Percentiles rank a stretch among this genome's conserved stretches.
phyloP scores from a whole-genome alignment of 2,329 filamentous ascomycete genomes.

The Balansia obtecta region DNA sequence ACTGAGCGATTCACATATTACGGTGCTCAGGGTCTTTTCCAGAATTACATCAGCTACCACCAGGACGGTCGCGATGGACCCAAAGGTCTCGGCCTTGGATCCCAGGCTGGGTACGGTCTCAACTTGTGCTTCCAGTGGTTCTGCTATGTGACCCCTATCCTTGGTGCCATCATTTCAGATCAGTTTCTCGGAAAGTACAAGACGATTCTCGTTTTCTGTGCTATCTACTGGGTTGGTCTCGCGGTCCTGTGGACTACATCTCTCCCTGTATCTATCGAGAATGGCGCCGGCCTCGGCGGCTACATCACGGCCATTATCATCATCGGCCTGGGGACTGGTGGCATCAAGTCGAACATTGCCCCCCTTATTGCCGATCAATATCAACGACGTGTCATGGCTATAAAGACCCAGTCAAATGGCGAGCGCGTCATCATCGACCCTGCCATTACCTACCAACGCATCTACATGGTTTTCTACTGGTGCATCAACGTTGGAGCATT shows the following conservation, averaged over 20 bases:
- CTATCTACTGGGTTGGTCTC: constrained; percentile 45
- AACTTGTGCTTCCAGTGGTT: constrained; percentile 44
- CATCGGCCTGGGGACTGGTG: constrained; percentile 54
- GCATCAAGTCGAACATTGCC: constrained; percentile 54
- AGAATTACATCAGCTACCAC: constrained; percentile 37
- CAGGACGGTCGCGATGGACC: constrained; percentile 24
- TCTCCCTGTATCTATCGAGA: constrained; percentile 22
- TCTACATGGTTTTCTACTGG: constrained; percentile 65
- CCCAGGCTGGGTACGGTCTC: constrained; percentile 41
- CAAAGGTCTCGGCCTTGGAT: constrained; percentile 41
- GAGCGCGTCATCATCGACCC: constrained; percentile 56
- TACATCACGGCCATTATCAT: constrained; percentile 45
- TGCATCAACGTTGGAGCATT: constrained; percentile 65
- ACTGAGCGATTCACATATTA: constrained; percentile 48
- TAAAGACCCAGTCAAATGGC: constrained; percentile 34
- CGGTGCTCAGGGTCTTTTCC: constrained; percentile 39
- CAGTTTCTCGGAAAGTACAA: constrained; percentile 49
- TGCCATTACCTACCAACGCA: constrained; percentile 50
- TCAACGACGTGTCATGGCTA: constrained; percentile 35
- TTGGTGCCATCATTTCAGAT: constrained; percentile 44
- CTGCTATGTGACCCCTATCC: constrained; percentile 29
- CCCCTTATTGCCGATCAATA: constrained; percentile 55
- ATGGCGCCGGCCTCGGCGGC: constrained; percentile 31
- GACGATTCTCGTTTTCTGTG: constrained; percentile 45
- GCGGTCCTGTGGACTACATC: constrained; percentile 41